Evolutionary conservation across 805 yeast species (phyloP).

Genomic region (Metschnikowia proteae): DNA sequence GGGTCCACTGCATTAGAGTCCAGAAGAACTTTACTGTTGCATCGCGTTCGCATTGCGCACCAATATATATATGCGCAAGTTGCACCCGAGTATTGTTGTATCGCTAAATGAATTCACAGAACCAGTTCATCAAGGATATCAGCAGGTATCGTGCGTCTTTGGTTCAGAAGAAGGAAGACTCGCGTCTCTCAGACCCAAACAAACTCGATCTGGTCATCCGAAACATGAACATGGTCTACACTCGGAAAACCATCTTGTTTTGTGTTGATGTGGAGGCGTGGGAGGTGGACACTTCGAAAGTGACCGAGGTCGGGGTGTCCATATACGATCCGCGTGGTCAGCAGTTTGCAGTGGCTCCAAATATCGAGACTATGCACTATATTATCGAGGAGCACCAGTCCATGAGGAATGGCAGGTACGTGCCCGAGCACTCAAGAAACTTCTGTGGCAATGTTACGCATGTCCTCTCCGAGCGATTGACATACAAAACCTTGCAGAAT

Average conservation of each 20-base stretch:
- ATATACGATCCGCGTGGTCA: conserved; percentile 21
- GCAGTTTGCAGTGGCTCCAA: conserved; percentile 16
- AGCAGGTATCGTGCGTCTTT: background rate
- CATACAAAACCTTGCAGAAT: conserved; percentile 7
- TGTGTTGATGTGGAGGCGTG: conserved; percentile 26
- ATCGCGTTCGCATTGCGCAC: too few relatives aligned
- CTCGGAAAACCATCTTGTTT: conserved; percentile 18
- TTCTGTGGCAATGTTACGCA: conserved; percentile 19
- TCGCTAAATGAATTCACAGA: background rate
- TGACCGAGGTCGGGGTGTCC: conserved; percentile 26
- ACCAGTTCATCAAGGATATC: background rate
- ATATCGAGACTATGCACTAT: conserved; percentile 18
- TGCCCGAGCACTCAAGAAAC: conserved; percentile 21
- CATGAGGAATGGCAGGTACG: conserved; percentile 18
- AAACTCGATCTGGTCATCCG: background rate
- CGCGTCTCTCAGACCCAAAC: background rate
- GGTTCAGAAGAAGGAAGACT: background rate
- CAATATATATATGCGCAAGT: background rate
- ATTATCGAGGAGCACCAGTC: conserved; percentile 16
- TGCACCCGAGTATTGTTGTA: background rate
- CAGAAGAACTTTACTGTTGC: too few relatives aligned
- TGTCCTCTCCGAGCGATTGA: conserved; percentile 9
- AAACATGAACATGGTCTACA: conserved; percentile 19
- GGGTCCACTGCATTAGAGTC: too few relatives aligned
- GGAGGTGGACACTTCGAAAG: conserved; percentile 13